These are phyloP conservation scores for Euphrasia confusa DNA, from an alignment of 257 asterid species.

Conservation along the genomic window DNA sequence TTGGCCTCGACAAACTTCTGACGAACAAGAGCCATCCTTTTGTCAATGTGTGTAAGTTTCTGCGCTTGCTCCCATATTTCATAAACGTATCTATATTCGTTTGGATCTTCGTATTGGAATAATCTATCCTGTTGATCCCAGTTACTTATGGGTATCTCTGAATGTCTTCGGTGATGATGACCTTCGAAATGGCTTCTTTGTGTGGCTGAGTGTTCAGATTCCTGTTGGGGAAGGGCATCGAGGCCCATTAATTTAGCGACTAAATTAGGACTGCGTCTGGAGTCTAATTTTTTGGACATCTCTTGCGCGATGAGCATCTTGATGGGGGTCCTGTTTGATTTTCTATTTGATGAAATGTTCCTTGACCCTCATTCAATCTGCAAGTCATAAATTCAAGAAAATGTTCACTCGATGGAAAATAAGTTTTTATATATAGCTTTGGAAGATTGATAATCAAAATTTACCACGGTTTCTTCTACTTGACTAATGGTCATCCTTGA, in stretches of 20 bases:
- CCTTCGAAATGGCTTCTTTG: slow-evolving; percentile 43
- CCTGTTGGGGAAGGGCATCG: slow-evolving; percentile 73
- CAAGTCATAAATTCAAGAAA: slow-evolving; percentile 30
- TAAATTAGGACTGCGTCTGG: slow-evolving; percentile 58
- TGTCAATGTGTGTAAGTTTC: slow-evolving; percentile 40
- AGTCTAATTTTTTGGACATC: slow-evolving; percentile 75
- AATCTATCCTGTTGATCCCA: slow-evolving; percentile 64
- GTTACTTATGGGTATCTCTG: slow-evolving; percentile 57
- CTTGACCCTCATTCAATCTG: slow-evolving; percentile 56
- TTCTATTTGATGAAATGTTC: slow-evolving; percentile 43
- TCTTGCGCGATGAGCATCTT: slow-evolving; percentile 92
- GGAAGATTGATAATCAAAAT: slow-evolving; percentile 20
- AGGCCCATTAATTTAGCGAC: slow-evolving; percentile 99
- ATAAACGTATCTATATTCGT: slow-evolving; percentile 57
- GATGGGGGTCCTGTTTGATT: slow-evolving; percentile 64
- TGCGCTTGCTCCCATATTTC: slow-evolving; percentile 58
- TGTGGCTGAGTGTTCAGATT: slow-evolving; percentile 42
- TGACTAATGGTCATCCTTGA: slow-evolving; percentile 47
- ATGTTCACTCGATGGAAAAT: slow-evolving; percentile 4
- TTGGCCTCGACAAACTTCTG: slow-evolving; percentile 91
- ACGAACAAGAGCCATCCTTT: slow-evolving; percentile 77
- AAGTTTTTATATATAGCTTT: slow-evolving; percentile 14
- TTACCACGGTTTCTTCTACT: slow-evolving; percentile 67
- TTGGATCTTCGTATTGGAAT: slow-evolving; percentile 44
- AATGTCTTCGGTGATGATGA: slow-evolving; percentile 56